phyloP scores from a whole-genome alignment of 495 filamentous ascomycete species.

The Staphylotrichum tortipilum region DNA sequence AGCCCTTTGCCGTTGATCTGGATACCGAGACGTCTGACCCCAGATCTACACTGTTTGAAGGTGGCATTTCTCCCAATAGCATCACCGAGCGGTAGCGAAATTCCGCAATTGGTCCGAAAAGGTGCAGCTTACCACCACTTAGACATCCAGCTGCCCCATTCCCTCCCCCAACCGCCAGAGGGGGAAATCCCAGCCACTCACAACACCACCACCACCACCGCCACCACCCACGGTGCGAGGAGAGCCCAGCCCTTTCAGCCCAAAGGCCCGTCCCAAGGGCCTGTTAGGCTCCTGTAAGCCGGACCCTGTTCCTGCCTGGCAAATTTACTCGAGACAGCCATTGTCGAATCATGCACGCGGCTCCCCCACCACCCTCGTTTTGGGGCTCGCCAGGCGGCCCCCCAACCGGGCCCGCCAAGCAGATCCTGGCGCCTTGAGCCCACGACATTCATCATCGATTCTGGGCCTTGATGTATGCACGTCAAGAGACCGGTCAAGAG shows the following conservation, averaged over 20 bases:
- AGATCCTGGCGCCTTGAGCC: conserved; percentile 4
- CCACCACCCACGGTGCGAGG: no score
- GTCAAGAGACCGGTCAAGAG: no score
- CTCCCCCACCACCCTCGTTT: conserved; percentile 27
- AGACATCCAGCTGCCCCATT: neutral
- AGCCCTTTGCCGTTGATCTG: neutral
- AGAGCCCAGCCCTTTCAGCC: conserved; percentile 18
- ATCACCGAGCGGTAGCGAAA: neutral
- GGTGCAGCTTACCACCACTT: conserved; percentile 11
- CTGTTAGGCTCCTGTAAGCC: conserved; percentile 22
- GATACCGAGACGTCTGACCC: neutral
- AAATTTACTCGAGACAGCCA: conserved; percentile 27
- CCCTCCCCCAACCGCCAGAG: neutral
- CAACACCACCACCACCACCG: no score
- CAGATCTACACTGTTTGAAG: neutral
- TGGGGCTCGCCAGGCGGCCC: no score
- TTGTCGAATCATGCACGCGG: conserved; percentile 31
- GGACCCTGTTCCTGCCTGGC: conserved; percentile 32
- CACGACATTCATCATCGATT: neutral
- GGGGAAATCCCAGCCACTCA: conserved; percentile 13
- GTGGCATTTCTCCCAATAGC: conserved; percentile 20
- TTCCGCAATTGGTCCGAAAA: conserved; percentile 22
- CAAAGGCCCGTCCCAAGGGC: conserved; percentile 17
- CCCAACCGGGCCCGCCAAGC: conserved; percentile 12
- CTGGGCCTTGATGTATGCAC: no score